Base-by-base conservation (phyloP, 495 filamentous ascomycete species). In the Neurospora sublineolata region DNA sequence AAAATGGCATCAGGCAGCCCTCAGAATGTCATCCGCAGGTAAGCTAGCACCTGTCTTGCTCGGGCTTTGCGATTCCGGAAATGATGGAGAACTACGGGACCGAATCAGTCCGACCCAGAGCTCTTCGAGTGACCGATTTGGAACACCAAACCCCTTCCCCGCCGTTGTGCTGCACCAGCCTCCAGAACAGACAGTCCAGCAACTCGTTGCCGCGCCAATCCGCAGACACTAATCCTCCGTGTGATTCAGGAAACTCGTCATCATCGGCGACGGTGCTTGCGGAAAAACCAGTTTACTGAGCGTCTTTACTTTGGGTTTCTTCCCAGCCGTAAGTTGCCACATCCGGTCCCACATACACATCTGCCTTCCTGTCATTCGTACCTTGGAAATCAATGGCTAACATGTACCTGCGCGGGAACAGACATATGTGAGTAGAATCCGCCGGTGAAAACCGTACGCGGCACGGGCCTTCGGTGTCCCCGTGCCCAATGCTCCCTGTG, bases 231-330 rank as follows among this genome's bases (percentile, higher is more conserved):
- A 33, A 64, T n/a, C n/a, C 72, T 40, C 67, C 14, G n/a, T 69
- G 27, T 68, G 33, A 30, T 64, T 11, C 9, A 99, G 95, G 84
- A 99, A 99, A 84, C 85, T 99, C 79, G 95, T 99, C 75, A 99
- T 99, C 71, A 99, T 99, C 76, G 95, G 95, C 58, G 95, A 99
- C 80, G 95, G 95, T 84, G 95, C 95, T 73, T 99, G 95, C 84
- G 95, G 95, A 72, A 99, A 99, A 84, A 99, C 95, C 52, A 96
- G 92, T 89, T 84, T 99, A 73, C 86, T 99, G 73, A 97, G 94
- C 80, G 95, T 99, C 72, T 99, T 99, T 81, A 99, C 95, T 11
- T 86, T 99, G 67, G 95, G 95, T 27, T 98, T 97, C 82, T 99
- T 99, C 77, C 95, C 95, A 78, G 96, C 94, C 72, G 95, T 99